Evolutionary conservation across 352 stramenopile genomes (phyloP), one percentile per base, ranked within the genome.

Genomic region (Phytophthora citricola): DNA sequence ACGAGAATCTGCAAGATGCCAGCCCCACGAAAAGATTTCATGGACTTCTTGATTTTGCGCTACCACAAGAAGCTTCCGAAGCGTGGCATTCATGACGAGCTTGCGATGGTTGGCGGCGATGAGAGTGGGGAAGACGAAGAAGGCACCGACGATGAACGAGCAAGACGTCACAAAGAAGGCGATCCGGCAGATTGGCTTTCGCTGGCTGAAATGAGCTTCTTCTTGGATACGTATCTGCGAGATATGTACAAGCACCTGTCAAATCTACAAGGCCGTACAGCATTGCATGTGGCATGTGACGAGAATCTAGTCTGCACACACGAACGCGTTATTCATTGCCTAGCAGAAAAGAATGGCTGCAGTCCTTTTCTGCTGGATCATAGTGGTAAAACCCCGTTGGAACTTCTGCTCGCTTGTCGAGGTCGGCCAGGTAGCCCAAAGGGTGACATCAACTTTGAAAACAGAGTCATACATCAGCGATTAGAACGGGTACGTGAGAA

Each of bases 221-320:
- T 87, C 29, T 51, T 92, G 15, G 81, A 91, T 62, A 75, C 68
- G 2, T 87, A 73, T 46, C 58, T 94, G 24, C 75, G 82, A 7
- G 70, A 88, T 45, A 81, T 71, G 52, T 94, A 85, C 69, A 86
- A 87, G 43, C 79, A 92, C 50, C 49, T 84, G 27, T 41, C 61
- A 5, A 94, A 92, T 64, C 75, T 81, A 5, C 83, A 92, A 24
- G 86, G 86, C 14, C 73, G 74, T 3, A 91, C 82, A 3, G 73
- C 86, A 14, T 63, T 94, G 5, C 86, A 94, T 59, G 63, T 94
- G 2, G 82, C 86, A 4, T 92, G 86, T 40, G 82, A 94, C n/a
- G 82, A 91, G 55, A 94, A 92, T 61, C 65, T 94, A 36, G 84
- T 92, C 58, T 94, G 86, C 39, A 94, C 81, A 3, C 85, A 94